A percentile compares a stretch with the other conserved stretches of the same genome.
Evolutionary conservation across 169 alveolate species (phyloP).

Genomic region (Plasmodium adleri): DNA sequence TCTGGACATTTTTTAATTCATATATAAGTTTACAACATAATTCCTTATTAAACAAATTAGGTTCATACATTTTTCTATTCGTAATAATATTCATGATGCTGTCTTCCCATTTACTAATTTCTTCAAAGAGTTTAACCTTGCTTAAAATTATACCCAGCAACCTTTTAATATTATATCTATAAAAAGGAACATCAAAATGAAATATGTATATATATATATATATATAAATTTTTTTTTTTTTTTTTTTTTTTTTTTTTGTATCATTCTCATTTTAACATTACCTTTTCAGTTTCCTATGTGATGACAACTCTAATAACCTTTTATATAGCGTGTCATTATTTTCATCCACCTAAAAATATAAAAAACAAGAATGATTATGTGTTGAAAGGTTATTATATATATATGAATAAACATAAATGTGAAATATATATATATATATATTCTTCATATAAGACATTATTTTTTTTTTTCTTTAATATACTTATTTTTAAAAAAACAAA

Average conservation of each 20-base stretch:
- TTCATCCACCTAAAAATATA: conserved; percentile 39
- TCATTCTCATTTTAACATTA: not conserved
- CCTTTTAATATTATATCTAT: conserved; percentile 61
- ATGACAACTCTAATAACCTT: conserved; percentile 25
- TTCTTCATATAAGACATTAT: too few species aligned
- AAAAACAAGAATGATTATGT: not conserved
- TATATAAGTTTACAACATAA: conserved; percentile 16
- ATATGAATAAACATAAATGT: not conserved
- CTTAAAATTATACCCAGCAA: conserved; percentile 67
- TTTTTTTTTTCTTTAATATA: too few species aligned
- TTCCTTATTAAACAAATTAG: conserved; percentile 18
- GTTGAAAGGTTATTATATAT: not conserved
- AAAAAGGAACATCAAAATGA: not conserved
- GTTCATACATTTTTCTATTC: conserved; percentile 16
- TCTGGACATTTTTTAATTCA: conserved; percentile 68
- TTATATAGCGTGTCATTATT: conserved; percentile 50
- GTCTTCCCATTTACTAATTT: conserved; percentile 26
- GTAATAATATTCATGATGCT: conserved; percentile 30
- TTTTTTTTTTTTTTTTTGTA: too few species aligned
- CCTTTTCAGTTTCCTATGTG: conserved; percentile 49
- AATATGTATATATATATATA: too few species aligned
- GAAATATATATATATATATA: not conserved
- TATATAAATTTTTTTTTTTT: too few species aligned
- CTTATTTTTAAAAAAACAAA: too few species aligned
- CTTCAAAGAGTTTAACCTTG: conserved; percentile 45